phyloP scores from a whole-genome alignment of 192 early-diverging fungal genomes.

The Coemansia reversa region DNA sequence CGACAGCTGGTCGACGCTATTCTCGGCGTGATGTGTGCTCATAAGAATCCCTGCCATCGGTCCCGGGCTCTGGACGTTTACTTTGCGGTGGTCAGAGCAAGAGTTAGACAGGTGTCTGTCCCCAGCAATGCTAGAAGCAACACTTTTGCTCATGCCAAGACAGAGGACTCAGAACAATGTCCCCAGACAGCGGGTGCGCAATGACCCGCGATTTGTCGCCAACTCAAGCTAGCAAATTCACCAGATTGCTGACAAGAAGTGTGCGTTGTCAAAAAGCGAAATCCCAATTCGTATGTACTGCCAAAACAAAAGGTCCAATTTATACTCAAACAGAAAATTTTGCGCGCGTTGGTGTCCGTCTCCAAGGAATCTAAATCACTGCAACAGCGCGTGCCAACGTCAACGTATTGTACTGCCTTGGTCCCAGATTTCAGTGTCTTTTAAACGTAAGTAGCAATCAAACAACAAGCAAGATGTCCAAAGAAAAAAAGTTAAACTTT shows the following conservation, averaged over 20 bases:
- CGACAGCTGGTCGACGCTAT: conserved; percentile 28
- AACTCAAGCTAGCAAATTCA: neutral
- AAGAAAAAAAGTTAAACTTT: conserved; percentile 3
- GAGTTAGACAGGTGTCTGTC: neutral
- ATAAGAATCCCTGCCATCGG: conserved; percentile 47
- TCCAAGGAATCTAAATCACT: neutral
- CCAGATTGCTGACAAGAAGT: neutral
- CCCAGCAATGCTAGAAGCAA: neutral
- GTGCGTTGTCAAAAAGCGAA: neutral
- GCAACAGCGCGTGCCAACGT: neutral
- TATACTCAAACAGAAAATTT: neutral
- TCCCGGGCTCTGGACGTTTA: neutral
- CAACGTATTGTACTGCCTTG: neutral
- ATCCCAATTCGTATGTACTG: neutral
- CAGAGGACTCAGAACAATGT: neutral
- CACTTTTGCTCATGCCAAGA: neutral
- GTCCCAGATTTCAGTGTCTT: neutral
- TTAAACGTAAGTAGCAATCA: neutral
- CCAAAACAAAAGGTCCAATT: neutral
- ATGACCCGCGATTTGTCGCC: neutral
- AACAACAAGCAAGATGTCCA: conserved; percentile 1
- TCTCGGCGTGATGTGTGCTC: conserved; percentile 32
- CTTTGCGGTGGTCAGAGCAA: neutral
- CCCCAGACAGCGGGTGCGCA: neutral
- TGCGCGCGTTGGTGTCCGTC: neutral